Percentiles rank a stretch among this genome's conserved stretches.
Evolutionary conservation across 2,329 filamentous ascomycete genomes (phyloP).

Genomic region (Fusarium metavorans): DNA sequence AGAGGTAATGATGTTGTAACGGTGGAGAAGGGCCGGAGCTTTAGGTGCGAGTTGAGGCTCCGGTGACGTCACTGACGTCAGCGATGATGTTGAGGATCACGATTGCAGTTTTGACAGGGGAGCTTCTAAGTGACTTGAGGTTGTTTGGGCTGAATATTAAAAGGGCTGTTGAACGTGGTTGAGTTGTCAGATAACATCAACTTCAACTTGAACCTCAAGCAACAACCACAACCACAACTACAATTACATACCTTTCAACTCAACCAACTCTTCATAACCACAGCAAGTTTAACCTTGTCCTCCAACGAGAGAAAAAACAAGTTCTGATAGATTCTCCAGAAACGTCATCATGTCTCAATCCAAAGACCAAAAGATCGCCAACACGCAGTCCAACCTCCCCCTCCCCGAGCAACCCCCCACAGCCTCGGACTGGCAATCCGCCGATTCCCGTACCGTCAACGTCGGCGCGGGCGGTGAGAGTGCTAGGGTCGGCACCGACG

Average conservation of each 20-base stretch:
- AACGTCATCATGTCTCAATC: conserved; percentile 55
- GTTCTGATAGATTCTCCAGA: not conserved
- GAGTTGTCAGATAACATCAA: not conserved
- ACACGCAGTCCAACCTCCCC: conserved; percentile 79
- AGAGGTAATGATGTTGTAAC: conserved; percentile 16
- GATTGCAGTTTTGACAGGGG: conserved; percentile 16
- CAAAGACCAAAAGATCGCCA: conserved; percentile 75
- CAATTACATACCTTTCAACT: not conserved
- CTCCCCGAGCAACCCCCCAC: conserved; percentile 81
- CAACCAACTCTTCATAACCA: not conserved
- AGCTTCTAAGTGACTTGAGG: conserved; percentile 6
- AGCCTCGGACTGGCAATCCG: conserved; percentile 83
- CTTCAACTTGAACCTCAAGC: not conserved
- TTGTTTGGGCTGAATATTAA: conserved; percentile 18
- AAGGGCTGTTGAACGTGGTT: conserved; percentile 11
- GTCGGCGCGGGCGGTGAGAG: conserved; percentile 72
- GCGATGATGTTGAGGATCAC: conserved; percentile 18
- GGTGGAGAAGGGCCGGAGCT: conserved; percentile 34
- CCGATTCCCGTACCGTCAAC: conserved; percentile 76
- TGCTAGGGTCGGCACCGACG: conserved; percentile 65
- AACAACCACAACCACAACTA: conserved; percentile 3
- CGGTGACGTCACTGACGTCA: conserved; percentile 46
- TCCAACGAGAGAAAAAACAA: not conserved
- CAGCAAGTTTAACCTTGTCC: not conserved
- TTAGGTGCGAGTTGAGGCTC: conserved; percentile 24